Conservation (phyloP, 2,329 filamentous ascomycete species). For the Ophiostoma quercus region DNA sequence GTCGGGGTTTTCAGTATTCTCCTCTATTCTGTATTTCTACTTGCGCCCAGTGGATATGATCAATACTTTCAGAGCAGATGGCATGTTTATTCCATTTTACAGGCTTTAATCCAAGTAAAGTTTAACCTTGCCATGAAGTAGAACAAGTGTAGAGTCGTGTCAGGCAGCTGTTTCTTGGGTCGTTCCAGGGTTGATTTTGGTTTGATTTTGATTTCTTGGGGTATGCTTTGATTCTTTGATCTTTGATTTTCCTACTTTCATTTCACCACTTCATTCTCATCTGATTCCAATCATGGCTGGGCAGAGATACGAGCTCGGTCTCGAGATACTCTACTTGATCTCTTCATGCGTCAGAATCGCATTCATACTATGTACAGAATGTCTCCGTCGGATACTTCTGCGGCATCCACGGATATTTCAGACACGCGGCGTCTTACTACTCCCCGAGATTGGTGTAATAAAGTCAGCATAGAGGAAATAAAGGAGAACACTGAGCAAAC, state of each 20-base stretch:
- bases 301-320: not conserved
- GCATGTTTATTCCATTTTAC: not conserved
- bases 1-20: not conserved
- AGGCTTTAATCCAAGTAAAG: constrained; percentile 9
- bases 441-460: constrained; percentile 1
- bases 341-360: not conserved
- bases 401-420: not conserved
- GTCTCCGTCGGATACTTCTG: not conserved
- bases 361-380: not conserved
- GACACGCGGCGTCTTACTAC: constrained; percentile 1
- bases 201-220: not conserved
- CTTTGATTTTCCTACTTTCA: not conserved
- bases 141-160: not conserved
- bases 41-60: not conserved
- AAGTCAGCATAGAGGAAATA: not conserved
- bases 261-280: not conserved
- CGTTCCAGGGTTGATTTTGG: not conserved
- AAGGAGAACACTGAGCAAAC: not conserved
- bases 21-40: not conserved
- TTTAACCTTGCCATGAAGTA: constrained; percentile 2
- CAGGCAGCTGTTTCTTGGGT: not conserved
- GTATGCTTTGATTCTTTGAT: not conserved
- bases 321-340: not conserved
- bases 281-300: not conserved
- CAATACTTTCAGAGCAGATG: not conserved